phyloP scores from a whole-genome alignment of 768 basidiomycete species.

The Boletus barrowsii region DNA sequence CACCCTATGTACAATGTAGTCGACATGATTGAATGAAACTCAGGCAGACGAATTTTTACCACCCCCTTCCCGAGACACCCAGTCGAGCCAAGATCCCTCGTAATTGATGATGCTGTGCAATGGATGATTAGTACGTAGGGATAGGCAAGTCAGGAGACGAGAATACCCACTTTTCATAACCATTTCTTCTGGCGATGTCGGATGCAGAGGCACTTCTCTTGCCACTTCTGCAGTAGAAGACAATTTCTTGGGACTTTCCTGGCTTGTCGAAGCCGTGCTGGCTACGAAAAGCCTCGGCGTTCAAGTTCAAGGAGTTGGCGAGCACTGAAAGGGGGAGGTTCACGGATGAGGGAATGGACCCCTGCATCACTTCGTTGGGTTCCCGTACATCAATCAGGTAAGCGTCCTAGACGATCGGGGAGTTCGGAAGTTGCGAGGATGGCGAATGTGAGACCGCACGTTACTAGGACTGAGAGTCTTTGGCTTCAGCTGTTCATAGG shows the following conservation, averaged over 20 bases:
- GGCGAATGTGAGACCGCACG: conserved; percentile 33
- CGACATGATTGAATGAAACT: background rate
- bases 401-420: conserved; percentile 44
- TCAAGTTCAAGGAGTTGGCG: conserved; percentile 58
- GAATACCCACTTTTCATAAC: conserved; percentile 68
- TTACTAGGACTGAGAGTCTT: conserved; percentile 71
- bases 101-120: conserved; percentile 63
- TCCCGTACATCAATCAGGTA: conserved; percentile 92
- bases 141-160: background rate
- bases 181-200: conserved; percentile 78
- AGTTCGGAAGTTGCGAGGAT: conserved; percentile 7
- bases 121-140: background rate
- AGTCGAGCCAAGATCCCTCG: conserved; percentile 86
- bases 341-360: conserved; percentile 89
- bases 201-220: conserved; percentile 77
- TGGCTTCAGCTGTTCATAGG: conserved; percentile 80
- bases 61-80: conserved; percentile 57
- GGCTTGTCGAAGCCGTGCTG: conserved; percentile 78
- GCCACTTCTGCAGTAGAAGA: conserved; percentile 91
- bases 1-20: conserved; percentile 4
- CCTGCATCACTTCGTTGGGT: conserved; percentile 85
- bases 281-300: conserved; percentile 51
- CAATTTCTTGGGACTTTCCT: conserved; percentile 63
- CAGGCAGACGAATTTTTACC: conserved; percentile 25
- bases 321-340: conserved; percentile 85